Percentiles rank a stretch among this genome's conserved stretches.
Conservation (phyloP, 805 yeast genomes). For the Pichia scutulata region DNA sequence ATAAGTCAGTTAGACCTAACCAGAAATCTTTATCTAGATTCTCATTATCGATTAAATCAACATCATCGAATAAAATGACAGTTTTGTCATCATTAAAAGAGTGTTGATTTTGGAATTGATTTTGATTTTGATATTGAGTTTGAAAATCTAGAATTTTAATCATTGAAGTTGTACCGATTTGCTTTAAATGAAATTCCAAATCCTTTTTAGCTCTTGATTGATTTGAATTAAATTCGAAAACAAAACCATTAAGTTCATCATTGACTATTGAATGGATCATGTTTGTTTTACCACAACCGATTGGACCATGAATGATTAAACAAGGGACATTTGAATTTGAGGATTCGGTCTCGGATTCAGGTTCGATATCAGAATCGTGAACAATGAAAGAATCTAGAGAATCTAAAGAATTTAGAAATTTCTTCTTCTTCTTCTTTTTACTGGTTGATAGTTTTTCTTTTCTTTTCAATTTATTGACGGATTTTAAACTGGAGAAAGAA, state of each 20-base stretch:
- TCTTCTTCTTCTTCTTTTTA: constrained; percentile 13
- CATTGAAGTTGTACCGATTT: constrained; percentile 76
- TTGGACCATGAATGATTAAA: constrained; percentile 58
- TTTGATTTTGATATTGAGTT: no score
- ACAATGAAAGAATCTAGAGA: constrained; percentile 35
- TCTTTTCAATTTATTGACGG: constrained; percentile 25
- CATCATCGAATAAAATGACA: constrained; percentile 76
- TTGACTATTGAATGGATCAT: constrained; percentile 60
- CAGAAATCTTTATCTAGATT: constrained; percentile 71
- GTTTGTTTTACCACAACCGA: constrained; percentile 74
- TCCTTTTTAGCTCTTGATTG: constrained; percentile 67
- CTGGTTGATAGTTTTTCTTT: constrained; percentile 15
- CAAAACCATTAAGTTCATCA: constrained; percentile 52
- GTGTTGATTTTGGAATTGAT: no score
- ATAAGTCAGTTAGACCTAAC: constrained; percentile 56
- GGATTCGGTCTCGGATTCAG: constrained; percentile 31
- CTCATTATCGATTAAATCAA: constrained; percentile 67
- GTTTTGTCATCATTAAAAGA: constrained; percentile 34
- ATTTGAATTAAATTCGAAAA: constrained; percentile 77
- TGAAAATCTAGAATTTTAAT: no score
- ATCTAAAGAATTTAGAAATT: no score
- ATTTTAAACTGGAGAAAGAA: constrained; percentile 29
- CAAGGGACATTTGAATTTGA: constrained; percentile 44
- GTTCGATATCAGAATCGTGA: constrained; percentile 19
- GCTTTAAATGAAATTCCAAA: constrained; percentile 55